Evolutionary conservation across 2,329 filamentous ascomycete species (phyloP).

Genomic region (Curvularia sp.): DNA sequence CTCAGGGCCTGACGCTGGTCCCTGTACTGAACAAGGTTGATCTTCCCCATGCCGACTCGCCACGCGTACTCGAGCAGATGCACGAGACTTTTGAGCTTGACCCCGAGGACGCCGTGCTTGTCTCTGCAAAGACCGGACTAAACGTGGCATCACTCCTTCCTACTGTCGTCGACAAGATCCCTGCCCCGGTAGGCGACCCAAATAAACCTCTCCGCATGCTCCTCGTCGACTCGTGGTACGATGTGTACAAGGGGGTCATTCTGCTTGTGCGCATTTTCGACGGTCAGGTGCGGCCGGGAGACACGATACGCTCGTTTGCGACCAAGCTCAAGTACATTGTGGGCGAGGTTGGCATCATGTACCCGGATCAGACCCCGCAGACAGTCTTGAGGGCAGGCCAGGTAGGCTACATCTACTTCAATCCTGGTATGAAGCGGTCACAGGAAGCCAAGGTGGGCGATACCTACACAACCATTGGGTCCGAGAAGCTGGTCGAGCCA

Average conservation of each 20-base stretch:
- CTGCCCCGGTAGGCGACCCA: constrained; percentile 76
- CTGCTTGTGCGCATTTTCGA: constrained; percentile 91
- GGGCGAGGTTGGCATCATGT: constrained; percentile 96
- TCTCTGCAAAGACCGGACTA: constrained; percentile 92
- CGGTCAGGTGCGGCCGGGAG: constrained; percentile 80
- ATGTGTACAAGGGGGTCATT: constrained; percentile 92
- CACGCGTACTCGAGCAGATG: constrained; percentile 85
- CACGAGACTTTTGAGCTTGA: constrained; percentile 86
- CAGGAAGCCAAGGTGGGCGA: constrained; percentile 96
- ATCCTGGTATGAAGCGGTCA: constrained; percentile 96
- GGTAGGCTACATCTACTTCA: constrained; percentile 96
- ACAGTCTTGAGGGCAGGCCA: constrained; percentile 84
- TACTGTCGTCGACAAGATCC: constrained; percentile 83
- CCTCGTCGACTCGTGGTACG: constrained; percentile 98
- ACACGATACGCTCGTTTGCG: constrained; percentile 85
- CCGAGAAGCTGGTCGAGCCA: constrained; percentile 76
- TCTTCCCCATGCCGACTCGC: constrained; percentile 85
- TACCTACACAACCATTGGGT: constrained; percentile 85
- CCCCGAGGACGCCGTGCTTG: constrained; percentile 73
- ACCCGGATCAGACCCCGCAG: constrained; percentile 85
- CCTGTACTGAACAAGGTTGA: constrained; percentile 98
- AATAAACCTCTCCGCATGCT: constrained; percentile 79
- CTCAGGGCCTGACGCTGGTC: constrained; percentile 83
- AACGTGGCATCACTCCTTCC: constrained; percentile 87
- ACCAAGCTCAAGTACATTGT: constrained; percentile 91